A percentile compares a stretch with the other conserved stretches of the same genome.
These are phyloP conservation scores for Jacaranda copaia DNA, from an alignment of 257 asterid species.

Conservation along the genomic window DNA sequence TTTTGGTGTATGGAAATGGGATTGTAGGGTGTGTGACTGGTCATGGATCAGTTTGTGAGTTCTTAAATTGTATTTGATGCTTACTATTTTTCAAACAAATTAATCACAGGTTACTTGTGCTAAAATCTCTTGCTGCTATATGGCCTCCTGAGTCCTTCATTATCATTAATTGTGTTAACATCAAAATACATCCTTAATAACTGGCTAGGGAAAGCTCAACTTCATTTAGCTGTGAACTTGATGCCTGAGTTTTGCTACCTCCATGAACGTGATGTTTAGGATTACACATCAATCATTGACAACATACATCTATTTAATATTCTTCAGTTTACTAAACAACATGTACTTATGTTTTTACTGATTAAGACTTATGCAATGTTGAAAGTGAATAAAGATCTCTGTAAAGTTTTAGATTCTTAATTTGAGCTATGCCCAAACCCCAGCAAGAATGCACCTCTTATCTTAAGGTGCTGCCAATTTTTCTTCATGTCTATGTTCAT, in stretches of 20 bases:
- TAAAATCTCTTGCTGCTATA: background rate
- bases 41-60: background rate
- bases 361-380: slow-evolving; percentile 5
- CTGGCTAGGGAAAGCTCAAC: background rate
- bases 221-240: slow-evolving; percentile 13
- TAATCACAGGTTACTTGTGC: background rate
- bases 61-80: background rate
- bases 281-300: background rate
- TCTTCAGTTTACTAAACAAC: background rate
- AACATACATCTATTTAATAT: slow-evolving; percentile 1
- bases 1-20: background rate
- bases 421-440: slow-evolving; percentile 24
- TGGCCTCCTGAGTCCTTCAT: slow-evolving; percentile 11
- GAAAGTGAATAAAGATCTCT: slow-evolving; percentile 1
- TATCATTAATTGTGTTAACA: background rate
- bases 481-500: slow-evolving; percentile 16
- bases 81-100: background rate
- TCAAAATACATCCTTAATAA: background rate
- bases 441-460: slow-evolving; percentile 12
- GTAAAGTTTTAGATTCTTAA: slow-evolving; percentile 18
- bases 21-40: background rate
- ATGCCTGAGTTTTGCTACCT: slow-evolving; percentile 11
- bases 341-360: background rate
- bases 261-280: background rate
- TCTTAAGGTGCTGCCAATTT: slow-evolving; percentile 19